Conservation (phyloP, 148 eudicot genomes). For the Euryodendron excelsum region DNA sequence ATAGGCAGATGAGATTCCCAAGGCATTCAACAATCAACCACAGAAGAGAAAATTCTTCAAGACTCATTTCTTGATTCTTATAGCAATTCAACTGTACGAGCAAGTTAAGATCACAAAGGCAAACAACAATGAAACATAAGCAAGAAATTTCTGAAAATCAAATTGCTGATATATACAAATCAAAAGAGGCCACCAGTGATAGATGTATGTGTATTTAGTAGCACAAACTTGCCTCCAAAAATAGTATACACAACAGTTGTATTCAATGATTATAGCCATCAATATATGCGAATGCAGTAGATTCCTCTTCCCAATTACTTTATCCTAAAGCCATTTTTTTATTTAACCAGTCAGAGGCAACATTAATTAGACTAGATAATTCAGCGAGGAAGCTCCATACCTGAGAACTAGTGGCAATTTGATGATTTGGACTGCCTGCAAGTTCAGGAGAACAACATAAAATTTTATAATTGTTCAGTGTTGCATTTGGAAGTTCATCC, state of each 20-base stretch:
- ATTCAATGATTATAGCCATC: neutral
- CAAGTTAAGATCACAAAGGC: neutral
- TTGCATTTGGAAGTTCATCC: no score
- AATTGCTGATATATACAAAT: neutral
- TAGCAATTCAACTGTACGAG: neutral
- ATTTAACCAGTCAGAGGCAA: neutral
- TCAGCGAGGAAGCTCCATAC: slow-evolving; percentile 24
- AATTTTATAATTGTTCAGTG: no score
- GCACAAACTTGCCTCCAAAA: neutral
- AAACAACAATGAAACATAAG: neutral
- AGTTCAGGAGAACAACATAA: neutral
- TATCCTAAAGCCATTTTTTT: neutral
- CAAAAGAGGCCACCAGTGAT: neutral
- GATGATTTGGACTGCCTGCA: slow-evolving; percentile 44
- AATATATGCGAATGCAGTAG: neutral
- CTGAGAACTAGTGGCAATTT: slow-evolving; percentile 39
- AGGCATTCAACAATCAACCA: neutral
- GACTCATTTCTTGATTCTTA: neutral
- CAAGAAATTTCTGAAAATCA: neutral
- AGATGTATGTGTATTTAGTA: neutral
- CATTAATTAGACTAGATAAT: neutral
- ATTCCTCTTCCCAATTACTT: neutral
- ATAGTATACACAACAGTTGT: neutral
- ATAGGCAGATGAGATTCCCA: slow-evolving; percentile 4
- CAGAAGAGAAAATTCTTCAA: neutral